These are phyloP conservation scores for Globisporangium canariense DNA, from an alignment of 352 stramenopile species.

Conservation along the genomic window DNA sequence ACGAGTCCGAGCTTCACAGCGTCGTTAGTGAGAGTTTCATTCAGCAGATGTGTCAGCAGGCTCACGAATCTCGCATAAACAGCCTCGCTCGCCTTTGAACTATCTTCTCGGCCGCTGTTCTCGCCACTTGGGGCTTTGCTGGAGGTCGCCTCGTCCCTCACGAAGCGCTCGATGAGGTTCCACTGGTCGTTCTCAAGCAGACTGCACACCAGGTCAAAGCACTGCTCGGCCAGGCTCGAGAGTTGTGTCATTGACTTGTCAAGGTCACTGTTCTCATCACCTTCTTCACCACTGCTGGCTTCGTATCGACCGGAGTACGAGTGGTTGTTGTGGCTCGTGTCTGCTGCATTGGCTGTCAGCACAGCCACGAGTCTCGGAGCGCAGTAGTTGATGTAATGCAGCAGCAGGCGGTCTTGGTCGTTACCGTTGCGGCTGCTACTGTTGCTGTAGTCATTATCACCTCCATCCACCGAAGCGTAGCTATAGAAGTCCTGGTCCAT, in stretches of 20 bases:
- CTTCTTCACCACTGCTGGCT: not conserved
- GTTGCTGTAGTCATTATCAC: no score
- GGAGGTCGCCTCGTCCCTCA: not conserved
- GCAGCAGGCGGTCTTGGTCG: slow-evolving; percentile 8
- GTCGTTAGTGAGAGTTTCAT: not conserved
- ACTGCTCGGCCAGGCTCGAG: not conserved
- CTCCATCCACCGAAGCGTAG: not conserved
- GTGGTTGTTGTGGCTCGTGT: not conserved
- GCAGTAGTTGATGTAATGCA: slow-evolving; percentile 11
- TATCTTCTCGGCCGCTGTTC: not conserved
- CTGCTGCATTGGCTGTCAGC: not conserved
- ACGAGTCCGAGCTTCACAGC: slow-evolving; percentile 3
- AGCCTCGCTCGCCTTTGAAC: not conserved
- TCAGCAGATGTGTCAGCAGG: slow-evolving; percentile 7
- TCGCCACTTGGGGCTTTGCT: not conserved
- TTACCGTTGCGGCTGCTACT: not conserved
- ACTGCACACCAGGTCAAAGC: not conserved
- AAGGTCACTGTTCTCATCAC: not conserved
- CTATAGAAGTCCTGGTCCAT: not conserved
- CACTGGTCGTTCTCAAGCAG: slow-evolving; percentile 1
- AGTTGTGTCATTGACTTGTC: not conserved
- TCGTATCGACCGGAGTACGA: not conserved
- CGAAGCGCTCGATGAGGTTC: not conserved
- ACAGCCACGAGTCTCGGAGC: slow-evolving; percentile 2
- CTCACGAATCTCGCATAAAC: slow-evolving; percentile 4